Conservation (phyloP, 192 early-diverging fungal genomes). For the Jimgerdemannia lactiflua region DNA sequence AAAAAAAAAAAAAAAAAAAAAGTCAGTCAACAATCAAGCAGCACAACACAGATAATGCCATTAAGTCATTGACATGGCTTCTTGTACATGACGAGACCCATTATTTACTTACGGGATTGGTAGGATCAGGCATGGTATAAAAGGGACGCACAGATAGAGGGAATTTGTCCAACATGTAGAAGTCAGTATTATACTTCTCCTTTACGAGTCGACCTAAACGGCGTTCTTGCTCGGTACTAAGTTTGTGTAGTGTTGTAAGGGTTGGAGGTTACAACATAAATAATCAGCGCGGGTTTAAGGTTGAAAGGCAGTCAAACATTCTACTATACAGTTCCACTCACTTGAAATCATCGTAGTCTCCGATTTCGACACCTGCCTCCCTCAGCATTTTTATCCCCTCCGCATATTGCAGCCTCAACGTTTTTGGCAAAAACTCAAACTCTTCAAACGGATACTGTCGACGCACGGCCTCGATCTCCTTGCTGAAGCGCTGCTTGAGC, state of each 20-base stretch:
- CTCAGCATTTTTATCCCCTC: slow-evolving; percentile 90
- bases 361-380: slow-evolving; percentile 84
- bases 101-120: slow-evolving; percentile 44
- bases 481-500: slow-evolving; percentile 74
- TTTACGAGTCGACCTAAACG: slow-evolving; percentile 85
- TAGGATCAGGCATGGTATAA: slow-evolving; percentile 99
- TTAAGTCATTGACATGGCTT: no score
- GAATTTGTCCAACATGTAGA: slow-evolving; percentile 99
- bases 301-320: background rate
- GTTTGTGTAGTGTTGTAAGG: background rate
- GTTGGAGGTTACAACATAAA: background rate
- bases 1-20: slow-evolving; percentile 17
- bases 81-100: background rate
- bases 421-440: slow-evolving; percentile 82
- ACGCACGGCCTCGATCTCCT: slow-evolving; percentile 84
- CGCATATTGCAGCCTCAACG: slow-evolving; percentile 79
- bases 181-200: slow-evolving; percentile 95
- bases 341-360: slow-evolving; percentile 91
- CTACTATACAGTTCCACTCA: slow-evolving; percentile 11
- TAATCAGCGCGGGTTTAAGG: background rate
- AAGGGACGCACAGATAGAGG: slow-evolving; percentile 94
- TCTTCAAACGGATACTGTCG: slow-evolving; percentile 92
- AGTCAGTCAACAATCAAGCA: slow-evolving; percentile 9
- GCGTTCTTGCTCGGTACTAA: slow-evolving; percentile 81
- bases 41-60: no score